Base-by-base conservation (phyloP, 495 filamentous ascomycete species). In the Umbilicaria muhlenbergii region DNA sequence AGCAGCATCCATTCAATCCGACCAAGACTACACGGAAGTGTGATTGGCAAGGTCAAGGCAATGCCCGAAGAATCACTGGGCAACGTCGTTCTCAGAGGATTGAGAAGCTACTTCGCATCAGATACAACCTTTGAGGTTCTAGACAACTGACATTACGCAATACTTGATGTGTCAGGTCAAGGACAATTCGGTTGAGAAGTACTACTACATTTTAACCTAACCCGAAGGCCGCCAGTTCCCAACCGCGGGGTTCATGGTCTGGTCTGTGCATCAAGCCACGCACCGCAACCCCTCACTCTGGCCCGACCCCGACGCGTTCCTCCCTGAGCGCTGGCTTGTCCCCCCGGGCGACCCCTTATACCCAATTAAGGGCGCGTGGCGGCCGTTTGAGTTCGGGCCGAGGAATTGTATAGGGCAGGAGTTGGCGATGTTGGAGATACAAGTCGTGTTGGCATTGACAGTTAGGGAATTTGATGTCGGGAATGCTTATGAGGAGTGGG, bases 331-430 rank as follows among this genome's bases (percentile, higher is more conserved):
- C 5, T 61, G 49, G 43, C 50, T 61, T 14, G 50, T 48, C n/a
- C 36, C 51, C 1, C 48, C 44, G 24, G 42, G 32, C n/a, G 51
- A 48, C 33, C 33, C 51, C 2, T 36, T 56, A 1, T 48, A 35
- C 5, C 39, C 54, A 3, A 24, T 32, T 2, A 56, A 55, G 16
- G 60, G 57, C 40, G 55, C 60, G 10, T 69, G 53, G 53, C 50
- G 66, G 19, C 60, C 67, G 2, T 71, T 71, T 36, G 60, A 66
- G 53, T 64, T 62, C 3, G 73, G 73, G 2, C 67, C 72, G 11
- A 47, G 74, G 4, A 62, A 58, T 15, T 77, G 73, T 48, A 68
- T 77, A 14, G 73, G 74, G 0, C 66, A 75, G 54, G 63, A 68
- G 33, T 52, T 75, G 32, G 67, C 67, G 3, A 55, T 72, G 49